Evolutionary conservation across 108 stramenopile genomes (phyloP).

Genomic region (Skeletonema menzelii): DNA sequence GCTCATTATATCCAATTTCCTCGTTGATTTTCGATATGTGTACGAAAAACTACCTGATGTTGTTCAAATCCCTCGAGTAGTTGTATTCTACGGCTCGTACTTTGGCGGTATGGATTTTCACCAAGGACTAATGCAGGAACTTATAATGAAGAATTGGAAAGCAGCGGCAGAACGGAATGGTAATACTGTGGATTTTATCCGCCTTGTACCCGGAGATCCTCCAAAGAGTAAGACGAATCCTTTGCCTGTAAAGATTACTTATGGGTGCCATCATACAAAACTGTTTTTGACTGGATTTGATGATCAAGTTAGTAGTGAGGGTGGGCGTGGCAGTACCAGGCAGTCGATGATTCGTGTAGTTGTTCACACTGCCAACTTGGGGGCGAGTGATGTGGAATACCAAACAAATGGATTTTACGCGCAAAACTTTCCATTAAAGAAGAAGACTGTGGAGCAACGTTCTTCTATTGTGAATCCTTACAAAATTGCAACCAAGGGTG

Average conservation of each 20-base stretch:
- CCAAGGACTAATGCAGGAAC: neutral
- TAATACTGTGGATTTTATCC: conserved; percentile 39
- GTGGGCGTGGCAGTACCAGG: neutral
- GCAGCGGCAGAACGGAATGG: conserved; percentile 12
- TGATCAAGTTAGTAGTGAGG: conserved; percentile 7
- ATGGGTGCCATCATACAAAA: conserved; percentile 71
- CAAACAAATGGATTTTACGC: conserved; percentile 67
- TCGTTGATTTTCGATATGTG: conserved; percentile 60
- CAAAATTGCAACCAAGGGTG: neutral
- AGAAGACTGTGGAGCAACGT: neutral
- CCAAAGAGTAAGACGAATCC: conserved; percentile 32
- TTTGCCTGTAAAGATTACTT: conserved; percentile 19
- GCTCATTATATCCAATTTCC: conserved; percentile 62
- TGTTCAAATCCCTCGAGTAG: conserved; percentile 47
- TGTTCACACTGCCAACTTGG: conserved; percentile 77
- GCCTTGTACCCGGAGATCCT: conserved; percentile 44
- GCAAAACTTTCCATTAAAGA: conserved; percentile 77
- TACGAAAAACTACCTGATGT: conserved; percentile 59
- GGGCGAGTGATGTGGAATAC: conserved; percentile 49
- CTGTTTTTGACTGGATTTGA: conserved; percentile 70
- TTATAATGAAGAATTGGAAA: conserved; percentile 14
- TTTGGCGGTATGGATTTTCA: neutral
- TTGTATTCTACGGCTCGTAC: conserved; percentile 56
- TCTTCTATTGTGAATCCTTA: neutral
- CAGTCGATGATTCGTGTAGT: conserved; percentile 56